Evolutionary conservation across 2,329 filamentous ascomycete genomes (phyloP).

Genomic region (Neofusicoccum parvum): DNA sequence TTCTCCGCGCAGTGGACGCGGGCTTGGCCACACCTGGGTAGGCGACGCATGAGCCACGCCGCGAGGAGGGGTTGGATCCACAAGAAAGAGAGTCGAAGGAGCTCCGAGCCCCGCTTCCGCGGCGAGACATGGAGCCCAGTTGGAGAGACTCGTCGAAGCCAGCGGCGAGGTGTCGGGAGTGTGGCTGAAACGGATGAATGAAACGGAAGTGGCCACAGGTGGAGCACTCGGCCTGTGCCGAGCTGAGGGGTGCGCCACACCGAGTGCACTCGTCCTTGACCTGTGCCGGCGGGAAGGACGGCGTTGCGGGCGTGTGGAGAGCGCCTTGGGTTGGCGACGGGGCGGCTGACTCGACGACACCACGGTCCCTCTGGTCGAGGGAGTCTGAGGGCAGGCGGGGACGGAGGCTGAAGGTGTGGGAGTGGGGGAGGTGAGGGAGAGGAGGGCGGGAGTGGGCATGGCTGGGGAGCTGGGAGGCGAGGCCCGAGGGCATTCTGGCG

Average conservation of each 20-base stretch:
- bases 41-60: slow-evolving; percentile 11
- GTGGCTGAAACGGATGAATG: slow-evolving; percentile 18
- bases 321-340: neutral
- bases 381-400: slow-evolving; percentile 11
- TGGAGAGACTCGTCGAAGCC: slow-evolving; percentile 9
- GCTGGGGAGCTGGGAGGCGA: neutral
- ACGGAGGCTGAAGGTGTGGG: neutral
- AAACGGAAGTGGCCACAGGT: slow-evolving; percentile 7
- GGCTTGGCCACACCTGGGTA: neutral
- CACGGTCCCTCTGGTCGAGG: slow-evolving; percentile 2
- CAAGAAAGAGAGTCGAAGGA: slow-evolving; percentile 11
- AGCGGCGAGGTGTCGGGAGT: slow-evolving; percentile 3
- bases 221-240: slow-evolving; percentile 16
- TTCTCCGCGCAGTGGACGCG: neutral
- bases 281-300: neutral
- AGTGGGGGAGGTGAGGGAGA: neutral
- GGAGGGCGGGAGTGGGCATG: neutral
- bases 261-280: slow-evolving; percentile 17
- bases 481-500: neutral
- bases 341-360: neutral
- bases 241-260: slow-evolving; percentile 17
- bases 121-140: slow-evolving; percentile 12
- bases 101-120: slow-evolving; percentile 12
- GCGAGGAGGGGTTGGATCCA: slow-evolving; percentile 13
- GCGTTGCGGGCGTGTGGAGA: slow-evolving; percentile 7